Evolutionary conservation across 2,329 filamentous ascomycete species (phyloP).

Genomic region (Aspergillus terreus): DNA sequence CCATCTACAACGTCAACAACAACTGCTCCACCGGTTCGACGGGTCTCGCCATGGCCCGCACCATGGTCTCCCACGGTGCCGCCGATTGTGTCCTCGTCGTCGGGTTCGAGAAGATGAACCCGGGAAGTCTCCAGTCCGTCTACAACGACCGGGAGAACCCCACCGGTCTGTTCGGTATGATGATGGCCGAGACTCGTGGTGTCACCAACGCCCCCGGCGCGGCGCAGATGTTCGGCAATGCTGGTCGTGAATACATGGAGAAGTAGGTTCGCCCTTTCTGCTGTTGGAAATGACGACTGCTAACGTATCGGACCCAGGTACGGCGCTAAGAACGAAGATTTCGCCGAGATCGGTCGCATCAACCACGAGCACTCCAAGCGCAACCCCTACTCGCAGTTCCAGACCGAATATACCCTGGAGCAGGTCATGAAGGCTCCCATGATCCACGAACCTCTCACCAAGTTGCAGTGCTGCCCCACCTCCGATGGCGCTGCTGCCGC

Average conservation of each 20-base stretch:
- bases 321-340: slow-evolving; percentile 79
- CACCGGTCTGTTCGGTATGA: slow-evolving; percentile 64
- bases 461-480: slow-evolving; percentile 97
- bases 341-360: slow-evolving; percentile 88
- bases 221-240: slow-evolving; percentile 94
- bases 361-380: slow-evolving; percentile 89
- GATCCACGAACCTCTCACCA: slow-evolving; percentile 85
- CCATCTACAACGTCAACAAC: slow-evolving; percentile 98
- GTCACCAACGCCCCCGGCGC: slow-evolving; percentile 78
- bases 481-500: slow-evolving; percentile 88
- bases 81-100: slow-evolving; percentile 88
- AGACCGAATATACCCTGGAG: slow-evolving; percentile 82
- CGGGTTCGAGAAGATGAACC: slow-evolving; percentile 98
- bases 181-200: slow-evolving; percentile 81
- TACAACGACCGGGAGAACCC: slow-evolving; percentile 85
- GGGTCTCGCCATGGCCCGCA: slow-evolving; percentile 78
- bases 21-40: slow-evolving; percentile 97
- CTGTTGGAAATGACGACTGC: background rate
- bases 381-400: slow-evolving; percentile 98
- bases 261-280: slow-evolving; percentile 52
- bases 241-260: slow-evolving; percentile 90
- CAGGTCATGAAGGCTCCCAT: slow-evolving; percentile 72
- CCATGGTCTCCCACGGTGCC: slow-evolving; percentile 72
- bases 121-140: slow-evolving; percentile 76
- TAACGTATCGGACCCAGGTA: slow-evolving; percentile 51